A percentile compares a stretch with the other conserved stretches of the same genome.
These are phyloP conservation scores for Xylariaceae sp. DNA, from an alignment of 2,329 filamentous ascomycete genomes.

Conservation along the genomic window DNA sequence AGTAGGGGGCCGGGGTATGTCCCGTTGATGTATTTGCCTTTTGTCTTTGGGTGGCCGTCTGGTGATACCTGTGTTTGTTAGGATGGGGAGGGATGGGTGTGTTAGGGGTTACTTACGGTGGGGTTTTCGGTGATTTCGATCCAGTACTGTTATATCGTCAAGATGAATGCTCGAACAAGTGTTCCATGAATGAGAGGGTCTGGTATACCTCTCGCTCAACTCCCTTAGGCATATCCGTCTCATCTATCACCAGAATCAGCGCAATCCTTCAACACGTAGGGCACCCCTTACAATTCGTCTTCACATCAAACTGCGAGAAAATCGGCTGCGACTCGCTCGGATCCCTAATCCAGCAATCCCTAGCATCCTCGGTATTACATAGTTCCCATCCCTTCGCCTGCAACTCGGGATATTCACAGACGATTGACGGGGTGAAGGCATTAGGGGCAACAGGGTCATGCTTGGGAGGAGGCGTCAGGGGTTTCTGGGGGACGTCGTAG, in stretches of 20 bases:
- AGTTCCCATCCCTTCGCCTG: conserved; percentile 19
- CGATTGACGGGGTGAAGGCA: conserved; percentile 8
- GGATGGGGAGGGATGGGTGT: not conserved
- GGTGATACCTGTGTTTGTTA: conserved; percentile 7
- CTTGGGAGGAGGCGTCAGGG: conserved; percentile 7
- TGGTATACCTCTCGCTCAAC: conserved; percentile 16
- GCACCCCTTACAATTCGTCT: conserved; percentile 18
- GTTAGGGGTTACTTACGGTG: conserved; percentile 1
- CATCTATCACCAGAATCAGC: conserved; percentile 8
- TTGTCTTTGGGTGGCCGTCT: conserved; percentile 15
- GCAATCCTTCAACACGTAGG: not conserved
- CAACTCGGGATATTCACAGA: conserved; percentile 20
- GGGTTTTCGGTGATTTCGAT: conserved; percentile 14
- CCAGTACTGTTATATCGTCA: conserved; percentile 7
- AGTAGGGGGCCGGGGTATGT: conserved; percentile 27
- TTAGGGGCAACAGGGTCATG: not conserved
- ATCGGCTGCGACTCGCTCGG: conserved; percentile 11
- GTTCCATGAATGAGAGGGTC: too few species aligned
- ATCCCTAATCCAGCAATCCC: conserved; percentile 22
- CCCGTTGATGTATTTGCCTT: conserved; percentile 25
- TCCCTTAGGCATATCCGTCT: conserved; percentile 4
- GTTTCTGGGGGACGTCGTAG: conserved; percentile 11
- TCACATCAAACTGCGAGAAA: conserved; percentile 18
- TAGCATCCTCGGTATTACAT: conserved; percentile 17
- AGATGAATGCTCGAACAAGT: too few species aligned